Evolutionary conservation across 169 alveolate genomes (phyloP).

Genomic region (Condylostoma magnum): DNA sequence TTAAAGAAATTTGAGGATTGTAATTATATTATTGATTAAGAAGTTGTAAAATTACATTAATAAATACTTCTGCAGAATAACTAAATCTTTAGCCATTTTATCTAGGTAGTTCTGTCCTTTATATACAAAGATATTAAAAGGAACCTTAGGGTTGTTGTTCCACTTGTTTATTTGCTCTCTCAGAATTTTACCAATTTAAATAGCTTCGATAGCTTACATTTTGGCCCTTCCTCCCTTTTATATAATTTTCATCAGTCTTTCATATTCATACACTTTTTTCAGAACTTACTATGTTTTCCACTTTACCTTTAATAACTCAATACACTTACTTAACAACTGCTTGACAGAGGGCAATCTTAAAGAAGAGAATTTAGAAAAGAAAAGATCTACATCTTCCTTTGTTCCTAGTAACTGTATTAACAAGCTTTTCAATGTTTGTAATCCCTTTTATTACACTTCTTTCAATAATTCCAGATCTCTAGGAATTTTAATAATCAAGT

Average conservation of each 20-base stretch:
- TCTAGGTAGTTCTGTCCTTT: constrained; percentile 14
- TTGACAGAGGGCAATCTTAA: not conserved
- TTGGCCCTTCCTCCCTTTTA: not conserved
- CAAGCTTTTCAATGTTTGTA: not conserved
- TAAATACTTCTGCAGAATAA: not conserved
- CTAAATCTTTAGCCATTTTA: constrained; percentile 23
- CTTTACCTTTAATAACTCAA: not conserved
- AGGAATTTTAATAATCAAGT: not conserved
- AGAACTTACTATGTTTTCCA: not conserved
- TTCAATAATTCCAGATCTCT: not conserved
- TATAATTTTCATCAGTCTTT: not conserved
- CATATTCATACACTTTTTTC: not conserved
- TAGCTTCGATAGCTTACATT: not conserved
- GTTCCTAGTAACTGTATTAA: constrained; percentile 23
- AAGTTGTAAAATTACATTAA: not conserved
- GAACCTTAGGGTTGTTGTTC: not conserved
- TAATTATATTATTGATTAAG: too few species aligned
- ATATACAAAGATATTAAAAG: constrained; percentile 8
- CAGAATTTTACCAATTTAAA: not conserved
- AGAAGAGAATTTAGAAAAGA: not conserved
- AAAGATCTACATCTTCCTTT: constrained; percentile 15
- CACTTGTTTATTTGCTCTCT: constrained; percentile 5
- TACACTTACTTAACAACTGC: not conserved
- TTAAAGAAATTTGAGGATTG: constrained; percentile 41
- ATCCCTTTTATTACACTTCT: not conserved